These are phyloP conservation scores for Dryas alaskensis DNA, from an alignment of 306 rosid genomes.

Conservation along the genomic window DNA sequence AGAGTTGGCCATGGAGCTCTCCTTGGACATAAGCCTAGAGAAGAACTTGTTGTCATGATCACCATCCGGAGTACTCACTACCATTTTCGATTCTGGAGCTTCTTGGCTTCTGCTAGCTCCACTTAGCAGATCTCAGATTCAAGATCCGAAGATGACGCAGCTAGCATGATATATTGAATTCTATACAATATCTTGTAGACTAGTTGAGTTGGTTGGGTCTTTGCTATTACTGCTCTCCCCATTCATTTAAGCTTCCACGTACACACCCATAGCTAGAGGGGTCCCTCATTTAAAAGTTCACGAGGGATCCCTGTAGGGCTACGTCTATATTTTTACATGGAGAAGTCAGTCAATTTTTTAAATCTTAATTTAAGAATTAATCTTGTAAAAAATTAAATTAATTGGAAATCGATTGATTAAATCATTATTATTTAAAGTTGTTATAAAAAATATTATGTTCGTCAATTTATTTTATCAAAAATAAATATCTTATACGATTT, in stretches of 20 bases:
- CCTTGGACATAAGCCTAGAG: conserved; percentile 37
- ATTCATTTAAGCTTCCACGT: conserved; percentile 19
- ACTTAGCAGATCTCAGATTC: conserved; percentile 25
- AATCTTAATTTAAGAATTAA: no score
- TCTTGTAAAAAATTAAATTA: no score
- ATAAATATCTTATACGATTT: not conserved
- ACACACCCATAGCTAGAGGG: no score
- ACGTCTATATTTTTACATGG: no score
- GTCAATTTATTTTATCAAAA: not conserved
- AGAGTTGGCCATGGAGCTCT: conserved; percentile 36
- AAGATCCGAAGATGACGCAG: conserved; percentile 30
- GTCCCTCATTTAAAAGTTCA: no score
- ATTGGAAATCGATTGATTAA: no score
- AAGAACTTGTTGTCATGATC: conserved; percentile 11
- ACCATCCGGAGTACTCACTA: no score
- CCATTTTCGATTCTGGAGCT: conserved; percentile 19
- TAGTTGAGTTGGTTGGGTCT: conserved; percentile 8
- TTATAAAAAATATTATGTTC: not conserved
- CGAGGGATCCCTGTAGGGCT: no score
- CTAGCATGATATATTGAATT: not conserved
- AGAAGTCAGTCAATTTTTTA: no score
- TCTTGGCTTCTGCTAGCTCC: not conserved
- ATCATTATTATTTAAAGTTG: no score
- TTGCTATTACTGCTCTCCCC: not conserved
- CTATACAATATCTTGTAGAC: conserved; percentile 4